phyloP scores from a whole-genome alignment of 345 rosid species.

The Aquilaria malaccensis region DNA sequence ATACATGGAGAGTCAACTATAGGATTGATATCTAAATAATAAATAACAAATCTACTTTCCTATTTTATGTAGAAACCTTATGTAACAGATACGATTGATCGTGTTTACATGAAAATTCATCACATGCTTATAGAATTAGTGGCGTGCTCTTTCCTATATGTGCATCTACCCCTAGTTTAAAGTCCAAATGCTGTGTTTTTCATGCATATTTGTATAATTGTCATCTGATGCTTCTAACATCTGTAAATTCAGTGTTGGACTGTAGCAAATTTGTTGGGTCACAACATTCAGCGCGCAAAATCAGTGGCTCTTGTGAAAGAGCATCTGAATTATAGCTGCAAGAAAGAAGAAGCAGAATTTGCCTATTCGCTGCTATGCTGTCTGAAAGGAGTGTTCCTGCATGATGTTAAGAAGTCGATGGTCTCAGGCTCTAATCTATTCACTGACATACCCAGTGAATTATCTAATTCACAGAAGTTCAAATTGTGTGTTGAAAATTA shows the following conservation, averaged over 20 bases:
- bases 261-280: conserved; percentile 60
- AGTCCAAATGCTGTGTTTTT: too few species aligned
- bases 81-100: too few species aligned
- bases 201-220: not conserved
- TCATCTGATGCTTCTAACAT: not conserved
- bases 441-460: conserved; percentile 14
- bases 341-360: conserved; percentile 53
- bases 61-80: too few species aligned
- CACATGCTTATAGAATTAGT: too few species aligned
- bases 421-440: conserved; percentile 16
- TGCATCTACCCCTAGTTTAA: too few species aligned
- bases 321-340: conserved; percentile 56
- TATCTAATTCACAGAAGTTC: conserved; percentile 12
- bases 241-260: conserved; percentile 67
- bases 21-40: too few species aligned
- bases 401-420: conserved; percentile 21
- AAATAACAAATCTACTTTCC: too few species aligned
- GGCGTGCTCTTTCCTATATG: too few species aligned
- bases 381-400: conserved; percentile 54
- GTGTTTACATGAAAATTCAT: too few species aligned
- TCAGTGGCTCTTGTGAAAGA: conserved; percentile 62
- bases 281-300: conserved; percentile 48
- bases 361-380: conserved; percentile 44
- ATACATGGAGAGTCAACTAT: too few species aligned
- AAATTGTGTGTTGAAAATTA: conserved; percentile 19